These are phyloP conservation scores for Jamesozyma spencerorum DNA, from an alignment of 805 yeast genomes.

Conservation along the genomic window DNA sequence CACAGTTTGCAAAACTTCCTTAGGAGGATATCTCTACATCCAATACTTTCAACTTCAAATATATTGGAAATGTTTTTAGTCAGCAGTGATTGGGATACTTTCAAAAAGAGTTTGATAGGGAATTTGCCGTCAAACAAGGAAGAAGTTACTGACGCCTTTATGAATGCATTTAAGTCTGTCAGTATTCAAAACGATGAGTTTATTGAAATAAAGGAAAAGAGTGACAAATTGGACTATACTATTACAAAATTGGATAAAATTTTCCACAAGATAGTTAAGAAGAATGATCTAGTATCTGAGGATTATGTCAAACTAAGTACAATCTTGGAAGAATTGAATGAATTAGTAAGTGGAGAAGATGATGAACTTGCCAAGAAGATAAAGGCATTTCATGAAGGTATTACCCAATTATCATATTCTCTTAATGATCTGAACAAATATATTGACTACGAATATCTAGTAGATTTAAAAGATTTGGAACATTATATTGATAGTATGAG, in stretches of 20 bases:
- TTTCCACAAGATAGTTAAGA: constrained; percentile 60
- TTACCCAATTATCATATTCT: constrained; percentile 36
- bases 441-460: constrained; percentile 72
- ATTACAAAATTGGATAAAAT: constrained; percentile 69
- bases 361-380: constrained; percentile 28
- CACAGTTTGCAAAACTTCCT: constrained; percentile 72
- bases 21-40: constrained; percentile 65
- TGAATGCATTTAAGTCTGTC: constrained; percentile 86
- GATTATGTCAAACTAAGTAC: constrained; percentile 65
- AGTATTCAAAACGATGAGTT: constrained; percentile 64
- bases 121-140: constrained; percentile 36
- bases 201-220: constrained; percentile 69
- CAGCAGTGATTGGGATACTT: constrained; percentile 29
- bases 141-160: constrained; percentile 78
- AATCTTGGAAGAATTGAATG: constrained; percentile 61
- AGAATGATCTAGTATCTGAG: constrained; percentile 60
- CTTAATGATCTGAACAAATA: constrained; percentile 37
- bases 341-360: constrained; percentile 38
- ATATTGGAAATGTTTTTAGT: constrained; percentile 33
- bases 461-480: constrained; percentile 77
- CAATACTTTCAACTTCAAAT: constrained; percentile 57
- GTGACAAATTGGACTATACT: constrained; percentile 79
- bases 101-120: constrained; percentile 21
- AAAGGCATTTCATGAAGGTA: constrained; percentile 39
- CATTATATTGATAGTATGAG: constrained; percentile 63